Evolutionary conservation across 2,329 filamentous ascomycete species (phyloP), one percentile per base, ranked within the genome.

Genomic region (Xylariales sp.): DNA sequence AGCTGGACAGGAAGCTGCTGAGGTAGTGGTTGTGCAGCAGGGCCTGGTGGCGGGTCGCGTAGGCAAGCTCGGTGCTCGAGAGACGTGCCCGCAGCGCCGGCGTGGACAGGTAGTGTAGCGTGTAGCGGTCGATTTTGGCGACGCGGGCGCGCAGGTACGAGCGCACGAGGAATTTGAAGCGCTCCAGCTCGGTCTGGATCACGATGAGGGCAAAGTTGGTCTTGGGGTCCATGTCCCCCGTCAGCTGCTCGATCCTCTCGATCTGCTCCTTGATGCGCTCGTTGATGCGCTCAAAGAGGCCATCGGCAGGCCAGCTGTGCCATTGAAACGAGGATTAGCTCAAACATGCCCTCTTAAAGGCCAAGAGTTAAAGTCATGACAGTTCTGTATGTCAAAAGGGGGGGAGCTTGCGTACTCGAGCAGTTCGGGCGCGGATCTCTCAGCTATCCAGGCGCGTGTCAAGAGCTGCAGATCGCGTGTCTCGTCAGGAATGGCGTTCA

Each of bases 151-250:
- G 76, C 40, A 98, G 64, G 48, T 91, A 84, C 47, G 85, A 85
- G 43, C 93, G 76, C 14, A 97, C 77, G 16, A 98, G 73, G 56
- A 89, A 98, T 66, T 95, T 95, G 65, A 87, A 94, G 31, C 93
- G 76, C 60, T 96, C 90, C 38, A 98, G 77, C 66, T 98, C 93
- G 6, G 94, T 97, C 69, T 98, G 93, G 38, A 96, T 82, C 45
- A 98, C 85, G 33, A 96, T 95, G 55, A 97, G 81, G 44, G 81
- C 81, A 60, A 98, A 95, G 60, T 95, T 97, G 47, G 87, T 83
- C 61, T 86, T 89, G 32, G 90, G 85, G 54, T 95, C 89, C 79
- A 90, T 85, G 55, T 86, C 82, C 45, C 85, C 85, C 11, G 85
- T 91, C 73, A 90, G 77, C 42, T 83, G 77, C 65, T 87, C 83